Conservation (phyloP, 1,284 basidiomycete genomes). For the Apiotrichum sp. region DNA sequence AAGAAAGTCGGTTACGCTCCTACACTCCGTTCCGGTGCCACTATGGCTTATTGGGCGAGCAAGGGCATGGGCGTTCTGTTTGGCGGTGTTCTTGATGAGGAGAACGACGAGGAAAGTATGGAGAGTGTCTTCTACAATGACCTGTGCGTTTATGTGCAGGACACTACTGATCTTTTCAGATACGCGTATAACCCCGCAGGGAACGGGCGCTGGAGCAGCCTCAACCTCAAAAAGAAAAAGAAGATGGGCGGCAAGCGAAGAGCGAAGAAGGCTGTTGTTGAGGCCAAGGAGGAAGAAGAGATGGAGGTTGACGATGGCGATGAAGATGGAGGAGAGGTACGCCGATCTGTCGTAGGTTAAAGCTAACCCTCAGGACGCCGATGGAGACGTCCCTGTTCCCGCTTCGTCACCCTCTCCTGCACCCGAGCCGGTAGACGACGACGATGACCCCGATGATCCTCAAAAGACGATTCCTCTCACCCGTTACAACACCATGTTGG, state of each 20-base stretch:
- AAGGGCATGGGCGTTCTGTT: constrained; percentile 70
- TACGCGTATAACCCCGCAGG: constrained; percentile 73
- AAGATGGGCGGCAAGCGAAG: constrained; percentile 50
- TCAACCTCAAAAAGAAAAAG: constrained; percentile 58
- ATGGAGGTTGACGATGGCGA: constrained; percentile 12
- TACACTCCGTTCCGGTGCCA: constrained; percentile 54
- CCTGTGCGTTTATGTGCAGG: constrained; percentile 52
- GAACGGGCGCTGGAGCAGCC: constrained; percentile 71
- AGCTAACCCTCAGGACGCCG: constrained; percentile 36
- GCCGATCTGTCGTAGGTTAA: constrained; percentile 15
- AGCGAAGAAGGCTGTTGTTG: constrained; percentile 29
- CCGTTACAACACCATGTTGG: constrained; percentile 89
- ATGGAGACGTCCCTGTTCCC: constrained; percentile 9
- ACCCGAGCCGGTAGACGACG: constrained; percentile 24
- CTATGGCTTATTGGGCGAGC: constrained; percentile 48
- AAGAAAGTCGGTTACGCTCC: constrained; percentile 74
- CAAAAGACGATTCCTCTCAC: constrained; percentile 62
- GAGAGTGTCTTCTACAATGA: constrained; percentile 82
- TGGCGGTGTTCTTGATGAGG: constrained; percentile 86
- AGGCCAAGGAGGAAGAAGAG: constrained; percentile 40
- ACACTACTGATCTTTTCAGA: constrained; percentile 44
- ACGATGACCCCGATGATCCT: constrained; percentile 65
- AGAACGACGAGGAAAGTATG: constrained; percentile 76
- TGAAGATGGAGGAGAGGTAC: constrained; percentile 21
- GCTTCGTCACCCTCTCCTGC: constrained; percentile 3